These are phyloP conservation scores for Pythium sukuiense DNA, from an alignment of 352 stramenopile genomes.

Conservation along the genomic window DNA sequence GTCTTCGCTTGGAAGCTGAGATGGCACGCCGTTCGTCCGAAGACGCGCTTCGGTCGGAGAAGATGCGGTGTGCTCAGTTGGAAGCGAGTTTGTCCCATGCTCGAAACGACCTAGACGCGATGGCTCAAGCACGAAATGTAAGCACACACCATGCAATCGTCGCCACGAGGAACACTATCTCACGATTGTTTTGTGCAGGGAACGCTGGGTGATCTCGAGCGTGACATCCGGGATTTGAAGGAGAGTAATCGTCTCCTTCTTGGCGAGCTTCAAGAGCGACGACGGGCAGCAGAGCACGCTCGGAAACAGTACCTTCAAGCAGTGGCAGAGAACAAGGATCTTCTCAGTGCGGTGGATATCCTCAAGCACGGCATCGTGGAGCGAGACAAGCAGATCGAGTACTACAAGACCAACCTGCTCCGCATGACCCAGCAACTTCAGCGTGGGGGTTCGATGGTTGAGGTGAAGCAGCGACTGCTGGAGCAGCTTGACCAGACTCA, in stretches of 20 bases:
- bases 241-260: slow-evolving; percentile 68
- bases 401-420: slow-evolving; percentile 49
- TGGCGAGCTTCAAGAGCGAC: slow-evolving; percentile 58
- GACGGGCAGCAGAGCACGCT: slow-evolving; percentile 45
- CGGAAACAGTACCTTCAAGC: slow-evolving; percentile 60
- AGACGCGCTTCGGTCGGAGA: slow-evolving; percentile 41
- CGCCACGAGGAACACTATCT: neutral
- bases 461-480: slow-evolving; percentile 73
- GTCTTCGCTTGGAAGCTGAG: slow-evolving; percentile 38
- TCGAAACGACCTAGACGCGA: slow-evolving; percentile 33
- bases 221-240: slow-evolving; percentile 48
- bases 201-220: slow-evolving; percentile 31
- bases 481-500: slow-evolving; percentile 77
- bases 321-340: slow-evolving; percentile 65
- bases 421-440: slow-evolving; percentile 56
- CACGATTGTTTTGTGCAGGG: slow-evolving; percentile 12
- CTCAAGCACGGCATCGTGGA: slow-evolving; percentile 60
- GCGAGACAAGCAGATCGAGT: slow-evolving; percentile 70
- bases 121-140: slow-evolving; percentile 33
- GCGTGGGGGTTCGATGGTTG: slow-evolving; percentile 49
- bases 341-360: slow-evolving; percentile 60
- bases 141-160: neutral
- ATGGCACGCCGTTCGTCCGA: slow-evolving; percentile 40
- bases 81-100: slow-evolving; percentile 39
- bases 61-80: slow-evolving; percentile 31